Evolutionary conservation across 176 grass and related monocot species (phyloP), one percentile per base, ranked within the genome.

Genomic region (Canna indica): DNA sequence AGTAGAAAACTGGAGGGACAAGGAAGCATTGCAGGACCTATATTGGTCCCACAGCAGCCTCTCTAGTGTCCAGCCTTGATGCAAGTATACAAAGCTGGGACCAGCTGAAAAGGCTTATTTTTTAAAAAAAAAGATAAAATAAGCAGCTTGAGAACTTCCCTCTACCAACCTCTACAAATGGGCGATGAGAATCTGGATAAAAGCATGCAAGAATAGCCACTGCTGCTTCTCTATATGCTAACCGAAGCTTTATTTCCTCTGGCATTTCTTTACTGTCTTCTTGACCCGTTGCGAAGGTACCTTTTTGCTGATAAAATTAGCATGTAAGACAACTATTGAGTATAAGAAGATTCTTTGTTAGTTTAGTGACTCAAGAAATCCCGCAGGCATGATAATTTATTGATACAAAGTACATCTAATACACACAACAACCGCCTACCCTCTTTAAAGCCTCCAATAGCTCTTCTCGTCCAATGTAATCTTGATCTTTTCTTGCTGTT

Each of bases 401-500:
- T 32, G 12, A 33, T 13, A 62, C 13, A 9, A 56, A 41, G 29
- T 9, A 36, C 34, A 17, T 38, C 7, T 24, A 33, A 52, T 60
- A 24, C 3, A 44, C 13, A 44, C 13, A n/a, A 4, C 41, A 38
- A 59, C 25, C 28, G 60, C 54, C 54, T 22, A 77, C 75, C 64
- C 75, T 69, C 34, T 77, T 69, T 52, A 77, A 44, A 69, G 78
- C 70, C 44, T 80, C 78, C 60, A 68, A 67, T 36, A 80, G 70
- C 39, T 80, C 78, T 34, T 80, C 78, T 66, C 78, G 73, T 56
- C 70, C 71, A 42, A 80, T 80, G 45, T 73, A 68, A 61, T 80
- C 78, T 73, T 80, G 78, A 74, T 80, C 70, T 30, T 80, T 80
- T 67, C 78, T 74, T 67, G 78, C 78, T 57, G 78, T 80, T 59